A percentile compares a stretch with the other conserved stretches of the same genome.
Evolutionary conservation across 2,329 filamentous ascomycete genomes (phyloP).

Genomic region (Madurella fahalii): DNA sequence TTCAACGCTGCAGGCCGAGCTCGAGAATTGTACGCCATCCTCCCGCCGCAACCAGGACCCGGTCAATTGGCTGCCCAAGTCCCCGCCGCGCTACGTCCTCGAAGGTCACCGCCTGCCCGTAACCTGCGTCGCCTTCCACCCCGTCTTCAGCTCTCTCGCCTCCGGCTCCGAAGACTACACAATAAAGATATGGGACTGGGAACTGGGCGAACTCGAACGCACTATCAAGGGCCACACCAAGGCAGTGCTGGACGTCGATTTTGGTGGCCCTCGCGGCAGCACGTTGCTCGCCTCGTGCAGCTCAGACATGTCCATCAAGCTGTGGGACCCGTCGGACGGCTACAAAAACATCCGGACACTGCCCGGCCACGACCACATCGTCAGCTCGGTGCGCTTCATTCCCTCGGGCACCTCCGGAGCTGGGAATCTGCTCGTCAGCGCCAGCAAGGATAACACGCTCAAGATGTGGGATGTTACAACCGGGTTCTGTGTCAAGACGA

Average conservation of each 20-base stretch:
- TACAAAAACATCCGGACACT: conserved; percentile 94
- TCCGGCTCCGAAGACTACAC: conserved; percentile 91
- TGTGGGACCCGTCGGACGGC: conserved; percentile 87
- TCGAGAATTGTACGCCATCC: conserved; percentile 72
- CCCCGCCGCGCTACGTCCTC: conserved; percentile 73
- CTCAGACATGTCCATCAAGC: conserved; percentile 85
- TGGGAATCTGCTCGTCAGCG: conserved; percentile 79
- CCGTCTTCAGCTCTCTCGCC: conserved; percentile 82
- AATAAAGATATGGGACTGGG: conserved; percentile 98
- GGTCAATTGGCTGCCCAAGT: conserved; percentile 76
- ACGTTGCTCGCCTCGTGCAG: conserved; percentile 77
- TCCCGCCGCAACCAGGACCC: conserved; percentile 73
- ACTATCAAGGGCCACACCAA: conserved; percentile 91
- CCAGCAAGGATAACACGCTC: conserved; percentile 78
- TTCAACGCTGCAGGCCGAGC: conserved; percentile 68
- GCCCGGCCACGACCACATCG: conserved; percentile 89
- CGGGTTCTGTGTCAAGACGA: conserved; percentile 83
- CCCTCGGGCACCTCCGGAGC: conserved; percentile 74
- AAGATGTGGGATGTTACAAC: conserved; percentile 90
- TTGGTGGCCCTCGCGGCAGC: conserved; percentile 74
- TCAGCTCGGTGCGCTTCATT: conserved; percentile 83
- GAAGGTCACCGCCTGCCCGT: conserved; percentile 80
- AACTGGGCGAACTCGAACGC: conserved; percentile 81
- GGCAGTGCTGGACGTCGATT: conserved; percentile 83
- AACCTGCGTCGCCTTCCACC: conserved; percentile 90